Percentiles rank a stretch among this genome's conserved stretches.
These are phyloP conservation scores for Baudoinia panamericana DNA, from an alignment of 495 filamentous ascomycete species.

Conservation along the genomic window DNA sequence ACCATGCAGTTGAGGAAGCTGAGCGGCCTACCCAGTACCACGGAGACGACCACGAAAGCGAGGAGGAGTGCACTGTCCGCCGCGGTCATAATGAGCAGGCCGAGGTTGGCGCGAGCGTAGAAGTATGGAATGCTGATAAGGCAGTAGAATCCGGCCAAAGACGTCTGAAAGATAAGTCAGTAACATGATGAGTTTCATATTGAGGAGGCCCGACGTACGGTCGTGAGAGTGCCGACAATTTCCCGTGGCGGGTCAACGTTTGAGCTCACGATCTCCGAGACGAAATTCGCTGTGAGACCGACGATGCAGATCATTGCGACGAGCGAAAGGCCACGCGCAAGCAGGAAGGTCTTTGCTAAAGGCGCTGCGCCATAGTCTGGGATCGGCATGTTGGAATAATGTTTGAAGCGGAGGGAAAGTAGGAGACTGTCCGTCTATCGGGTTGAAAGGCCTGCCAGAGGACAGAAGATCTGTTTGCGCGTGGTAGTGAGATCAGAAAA, in stretches of 20 bases:
- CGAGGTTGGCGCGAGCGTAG: conserved; percentile 54
- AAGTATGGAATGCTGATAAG: conserved; percentile 65
- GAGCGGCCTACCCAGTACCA: conserved; percentile 67
- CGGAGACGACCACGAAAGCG: conserved; percentile 55
- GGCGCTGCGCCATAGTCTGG: conserved; percentile 49
- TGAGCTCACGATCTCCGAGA: conserved; percentile 56
- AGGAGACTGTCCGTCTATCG: too few species aligned
- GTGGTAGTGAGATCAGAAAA: too few species aligned
- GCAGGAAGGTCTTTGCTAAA: conserved; percentile 62
- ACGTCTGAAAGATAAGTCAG: conserved; percentile 39
- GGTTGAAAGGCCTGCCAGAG: conserved; percentile 9
- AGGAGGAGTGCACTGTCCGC: conserved; percentile 56
- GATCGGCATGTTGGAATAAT: conserved; percentile 37
- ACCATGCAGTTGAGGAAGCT: conserved; percentile 60
- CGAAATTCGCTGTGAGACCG: conserved; percentile 70
- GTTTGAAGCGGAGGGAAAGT: too few species aligned
- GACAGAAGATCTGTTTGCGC: too few species aligned
- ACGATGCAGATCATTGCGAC: conserved; percentile 65
- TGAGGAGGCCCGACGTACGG: conserved; percentile 44
- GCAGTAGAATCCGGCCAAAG: conserved; percentile 64
- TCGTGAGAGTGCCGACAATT: conserved; percentile 62
- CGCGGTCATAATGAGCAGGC: conserved; percentile 51
- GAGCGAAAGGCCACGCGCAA: conserved; percentile 57
- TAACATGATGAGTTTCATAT: background rate
- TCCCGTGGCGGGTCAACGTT: conserved; percentile 53